These are phyloP conservation scores for Priceomyces haplophilus DNA, from an alignment of 805 yeast genomes.

Conservation along the genomic window DNA sequence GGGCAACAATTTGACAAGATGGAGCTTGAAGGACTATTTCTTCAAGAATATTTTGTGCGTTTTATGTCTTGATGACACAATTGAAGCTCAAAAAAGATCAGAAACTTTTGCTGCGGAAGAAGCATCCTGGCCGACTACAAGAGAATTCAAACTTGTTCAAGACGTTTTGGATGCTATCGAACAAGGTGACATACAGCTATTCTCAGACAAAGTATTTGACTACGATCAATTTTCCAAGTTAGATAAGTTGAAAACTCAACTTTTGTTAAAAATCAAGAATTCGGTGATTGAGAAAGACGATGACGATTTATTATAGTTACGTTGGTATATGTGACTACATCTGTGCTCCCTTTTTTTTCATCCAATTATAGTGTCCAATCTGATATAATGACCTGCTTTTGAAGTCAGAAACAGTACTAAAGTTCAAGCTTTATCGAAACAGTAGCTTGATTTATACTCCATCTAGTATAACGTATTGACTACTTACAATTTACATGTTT, in stretches of 20 bases:
- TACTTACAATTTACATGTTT: neutral
- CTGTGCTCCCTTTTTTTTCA: too few relatives aligned
- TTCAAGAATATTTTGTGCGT: constrained; percentile 79
- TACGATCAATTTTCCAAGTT: constrained; percentile 85
- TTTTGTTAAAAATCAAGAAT: constrained; percentile 78
- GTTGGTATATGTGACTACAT: too few relatives aligned
- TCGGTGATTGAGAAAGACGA: constrained; percentile 70
- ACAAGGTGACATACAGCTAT: constrained; percentile 74
- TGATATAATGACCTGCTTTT: too few relatives aligned
- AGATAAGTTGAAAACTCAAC: constrained; percentile 86
- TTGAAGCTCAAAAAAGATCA: constrained; percentile 76
- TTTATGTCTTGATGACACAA: constrained; percentile 78
- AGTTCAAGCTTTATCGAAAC: too few relatives aligned
- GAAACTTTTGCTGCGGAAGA: constrained; percentile 68
- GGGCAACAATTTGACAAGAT: constrained; percentile 72
- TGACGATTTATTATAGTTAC: constrained; percentile 43
- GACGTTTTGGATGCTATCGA: constrained; percentile 72
- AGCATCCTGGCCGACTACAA: constrained; percentile 66
- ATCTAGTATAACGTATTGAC: too few relatives aligned
- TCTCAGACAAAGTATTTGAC: constrained; percentile 72
- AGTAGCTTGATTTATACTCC: too few relatives aligned
- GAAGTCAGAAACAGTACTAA: too few relatives aligned
- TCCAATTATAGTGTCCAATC: neutral
- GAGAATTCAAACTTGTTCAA: constrained; percentile 68
- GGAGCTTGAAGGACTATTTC: constrained; percentile 92